Evolutionary conservation across 495 filamentous ascomycete genomes (phyloP), one percentile per base, ranked within the genome.

Genomic region (Platismatia glauca): DNA sequence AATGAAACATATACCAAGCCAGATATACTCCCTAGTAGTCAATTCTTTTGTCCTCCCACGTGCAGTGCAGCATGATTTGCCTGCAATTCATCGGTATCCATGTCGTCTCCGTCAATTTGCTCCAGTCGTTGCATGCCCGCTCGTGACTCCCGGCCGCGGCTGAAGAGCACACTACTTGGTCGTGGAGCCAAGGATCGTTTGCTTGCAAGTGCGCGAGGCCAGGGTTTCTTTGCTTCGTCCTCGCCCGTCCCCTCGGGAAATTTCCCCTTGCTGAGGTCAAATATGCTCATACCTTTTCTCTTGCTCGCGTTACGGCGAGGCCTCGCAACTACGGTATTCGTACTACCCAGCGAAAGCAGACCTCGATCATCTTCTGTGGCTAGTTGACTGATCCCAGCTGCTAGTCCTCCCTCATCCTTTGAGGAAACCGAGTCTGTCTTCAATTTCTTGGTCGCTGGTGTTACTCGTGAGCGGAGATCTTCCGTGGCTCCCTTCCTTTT

Each of bases 41-140:
- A 55, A 0, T 29, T 41, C 33, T 37, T 60, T 43, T 61, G 50
- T 12, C 29, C 61, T 9, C 64, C 59, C 20, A 64, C 64, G 16
- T 63, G 59, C 53, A 70, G 70, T 18, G 59, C 58, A 53, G 60
- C 31, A 27, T 62, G n/a, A 53, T 71, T 57, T 48, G 46, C 60
- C 39, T 73, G 70, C 52, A 73, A 65, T 50, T 73, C 71, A 55
- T 74, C 72, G 41, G 69, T 67, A 50, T 73, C 70, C 66, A 67
- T 70, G 37, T 66, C 60, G 27, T 58, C 61, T 29, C 57, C 37
- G n/a, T 64, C 64, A 13, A 50, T 31, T 24, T 55, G 55, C 5
- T 27, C 53, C 46, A 64, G 39, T 50, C 60, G 44, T 29, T 59
- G 56, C 35, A 59, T 59, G 12, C 44, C 58, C 20, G 63, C 39